Base-by-base conservation (phyloP, 169 alveolate species). In the Cyclospora cayetanensis region DNA sequence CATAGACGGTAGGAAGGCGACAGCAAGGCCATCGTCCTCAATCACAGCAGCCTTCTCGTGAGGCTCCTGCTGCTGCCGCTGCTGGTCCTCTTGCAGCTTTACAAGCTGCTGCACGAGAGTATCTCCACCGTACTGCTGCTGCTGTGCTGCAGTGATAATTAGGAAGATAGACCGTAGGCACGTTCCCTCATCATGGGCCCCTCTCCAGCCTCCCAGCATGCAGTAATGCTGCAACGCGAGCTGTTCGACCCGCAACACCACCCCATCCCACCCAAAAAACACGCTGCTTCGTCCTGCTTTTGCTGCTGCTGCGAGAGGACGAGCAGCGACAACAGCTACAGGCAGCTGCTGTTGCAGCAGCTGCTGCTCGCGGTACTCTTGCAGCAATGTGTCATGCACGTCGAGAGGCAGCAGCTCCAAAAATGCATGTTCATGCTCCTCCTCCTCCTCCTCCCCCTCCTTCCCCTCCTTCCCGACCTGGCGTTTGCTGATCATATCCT, bases 191-290 rank as follows among this genome's bases (percentile, higher is more conserved):
- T 46, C 85, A 41, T 86, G 92, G 42, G 31, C 37, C 29, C 85
- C 92, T 12, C 74, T 35, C 92, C 92, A 86, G 55, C 42, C 55
- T 4, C 92, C 92, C 29, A n/a, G 37, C 84, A 42, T 86, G 42
- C 42, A 29, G 55, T 66, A 68, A 60, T 68, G 72, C 85, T 86
- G 92, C 74, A 86, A 35, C 84, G 60, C 41, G 31, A 86, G 85
- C 50, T 65, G 72, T 85, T 86, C 92, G 20, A 86, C 92, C 22
- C 85, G 43, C 37, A 86, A 29, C 34, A 63, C 12, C 50, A 5
- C 27, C 22, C 46, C 74, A 43, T 86, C 66, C 83, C 72, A 86
- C 35, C 92, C 92, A 4, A 86, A 2, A 46, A 86, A 86, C 34
- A 86, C 46, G 39, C 86, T 66, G 92, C 68, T 42, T 29, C 72